These are phyloP conservation scores for Hericium alpestre DNA, from an alignment of 768 basidiomycete genomes.

Conservation along the genomic window DNA sequence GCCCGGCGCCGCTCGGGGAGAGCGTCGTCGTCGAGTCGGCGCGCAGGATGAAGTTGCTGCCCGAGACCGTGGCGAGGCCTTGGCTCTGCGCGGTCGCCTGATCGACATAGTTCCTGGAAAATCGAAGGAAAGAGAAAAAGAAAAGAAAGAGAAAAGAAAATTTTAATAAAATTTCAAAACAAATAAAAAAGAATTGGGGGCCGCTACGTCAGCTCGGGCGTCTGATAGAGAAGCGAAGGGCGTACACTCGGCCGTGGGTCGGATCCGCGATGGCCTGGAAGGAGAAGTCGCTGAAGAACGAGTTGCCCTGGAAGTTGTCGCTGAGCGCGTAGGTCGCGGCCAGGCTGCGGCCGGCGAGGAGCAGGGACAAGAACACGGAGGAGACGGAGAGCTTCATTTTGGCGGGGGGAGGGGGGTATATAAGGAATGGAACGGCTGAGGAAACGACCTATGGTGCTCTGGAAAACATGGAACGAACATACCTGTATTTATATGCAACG, in stretches of 20 bases:
- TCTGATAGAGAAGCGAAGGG: neutral
- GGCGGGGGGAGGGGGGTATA: neutral
- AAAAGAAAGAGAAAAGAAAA: neutral
- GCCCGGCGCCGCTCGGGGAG: slow-evolving; percentile 3
- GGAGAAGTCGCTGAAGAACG: slow-evolving; percentile 4
- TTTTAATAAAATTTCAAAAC: neutral
- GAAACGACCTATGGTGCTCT: neutral
- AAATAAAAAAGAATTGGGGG: neutral
- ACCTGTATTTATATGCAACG: neutral
- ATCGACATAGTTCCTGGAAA: slow-evolving; percentile 5
- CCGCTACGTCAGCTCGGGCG: too few relatives aligned
- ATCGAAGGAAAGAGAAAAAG: neutral
- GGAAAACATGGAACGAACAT: neutral
- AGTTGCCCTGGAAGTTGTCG: slow-evolving; percentile 5
- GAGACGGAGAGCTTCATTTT: neutral
- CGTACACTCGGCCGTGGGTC: slow-evolving; percentile 9
- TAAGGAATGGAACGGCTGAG: neutral
- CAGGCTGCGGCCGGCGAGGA: neutral
- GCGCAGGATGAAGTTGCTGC: slow-evolving; percentile 3
- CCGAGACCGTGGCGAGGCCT: slow-evolving; percentile 4
- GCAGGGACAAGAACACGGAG: neutral
- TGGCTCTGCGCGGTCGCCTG: neutral
- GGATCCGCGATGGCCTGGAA: slow-evolving; percentile 9
- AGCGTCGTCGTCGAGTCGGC: slow-evolving; percentile 4
- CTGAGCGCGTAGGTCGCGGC: neutral